Evolutionary conservation across 2,329 filamentous ascomycete genomes (phyloP).

Genomic region (Clarireedia paspali): DNA sequence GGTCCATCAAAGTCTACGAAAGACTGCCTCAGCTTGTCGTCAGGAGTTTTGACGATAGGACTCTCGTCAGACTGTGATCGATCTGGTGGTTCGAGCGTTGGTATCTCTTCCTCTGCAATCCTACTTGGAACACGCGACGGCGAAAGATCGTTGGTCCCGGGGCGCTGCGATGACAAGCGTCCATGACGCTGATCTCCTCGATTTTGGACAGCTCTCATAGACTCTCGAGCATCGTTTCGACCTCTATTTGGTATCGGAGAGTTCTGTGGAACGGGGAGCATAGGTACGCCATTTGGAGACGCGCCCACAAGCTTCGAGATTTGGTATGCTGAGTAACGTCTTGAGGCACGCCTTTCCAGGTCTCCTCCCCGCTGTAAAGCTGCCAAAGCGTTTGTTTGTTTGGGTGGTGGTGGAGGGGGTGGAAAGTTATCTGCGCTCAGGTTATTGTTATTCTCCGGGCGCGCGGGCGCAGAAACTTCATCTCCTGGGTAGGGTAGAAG

Average conservation of each 20-base stretch:
- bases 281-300: slow-evolving; percentile 73
- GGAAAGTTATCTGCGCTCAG: slow-evolving; percentile 53
- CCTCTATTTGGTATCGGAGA: slow-evolving; percentile 80
- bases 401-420: slow-evolving; percentile 71
- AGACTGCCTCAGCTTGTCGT: slow-evolving; percentile 45
- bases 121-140: slow-evolving; percentile 51
- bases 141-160: slow-evolving; percentile 46
- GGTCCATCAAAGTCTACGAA: slow-evolving; percentile 27
- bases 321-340: slow-evolving; percentile 92
- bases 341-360: slow-evolving; percentile 82
- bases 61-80: slow-evolving; percentile 29
- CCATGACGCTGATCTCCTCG: slow-evolving; percentile 47
- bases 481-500: slow-evolving; percentile 64
- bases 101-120: slow-evolving; percentile 48
- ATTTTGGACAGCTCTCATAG: slow-evolving; percentile 63
- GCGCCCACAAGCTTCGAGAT: slow-evolving; percentile 88
- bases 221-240: slow-evolving; percentile 69
- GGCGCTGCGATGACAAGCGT: slow-evolving; percentile 34
- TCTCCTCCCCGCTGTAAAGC: slow-evolving; percentile 88
- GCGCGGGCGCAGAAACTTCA: slow-evolving; percentile 42
- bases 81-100: slow-evolving; percentile 29
- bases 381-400: slow-evolving; percentile 79
- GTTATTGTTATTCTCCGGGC: slow-evolving; percentile 35
- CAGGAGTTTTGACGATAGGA: slow-evolving; percentile 44
- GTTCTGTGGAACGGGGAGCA: slow-evolving; percentile 77